Evolutionary conservation across 2,329 filamentous ascomycete species (phyloP), one percentile per base, ranked within the genome.

Genomic region (Penicillium sp.): DNA sequence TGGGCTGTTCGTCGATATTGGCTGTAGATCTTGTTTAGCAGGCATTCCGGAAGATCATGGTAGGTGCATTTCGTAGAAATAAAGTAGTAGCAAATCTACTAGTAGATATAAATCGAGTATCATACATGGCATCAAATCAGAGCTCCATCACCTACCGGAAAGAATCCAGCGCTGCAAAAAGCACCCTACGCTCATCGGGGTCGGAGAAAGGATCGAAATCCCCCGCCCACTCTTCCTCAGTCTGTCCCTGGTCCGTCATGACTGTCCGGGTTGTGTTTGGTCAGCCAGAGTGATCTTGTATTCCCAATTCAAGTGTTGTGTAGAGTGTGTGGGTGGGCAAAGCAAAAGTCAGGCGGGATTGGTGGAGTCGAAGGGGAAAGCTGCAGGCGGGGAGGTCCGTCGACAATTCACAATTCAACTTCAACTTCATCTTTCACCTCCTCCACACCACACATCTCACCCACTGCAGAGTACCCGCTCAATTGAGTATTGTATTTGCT

Each of bases 1-100:
- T 97, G 93, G 5, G 92, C 89, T 21, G 87, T 84, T 66, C 87
- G 89, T 60, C 90, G 87, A 72, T 97, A 97, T 75, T 92, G 90
- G 51, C 91, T 95, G 63, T 42, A 52, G 26, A 9, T 19, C 0
- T 45, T 8, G 21, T 57, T 48, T 24, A 42, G 37, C 16, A 1
- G 19, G 13, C 7, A 1, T 24, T 14, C n/a, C 6, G 2, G 16
- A n/a, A 19, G 14, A 18, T 34, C 31, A 34, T n/a, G n/a, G n/a
- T n/a, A n/a, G n/a, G n/a, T n/a, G n/a, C n/a, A n/a, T n/a, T n/a
- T n/a, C n/a, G n/a, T 10, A 34, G 14, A n/a, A 34, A 10, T 24
- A 40, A n/a, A n/a, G n/a, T n/a, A n/a, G n/a, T n/a, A n/a, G n/a
- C n/a, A n/a, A n/a, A 36, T 36, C 13, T 23, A 39, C n/a, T 14